Conservation (phyloP, 257 asterid genomes). For the Fraxinus cuspidata region DNA sequence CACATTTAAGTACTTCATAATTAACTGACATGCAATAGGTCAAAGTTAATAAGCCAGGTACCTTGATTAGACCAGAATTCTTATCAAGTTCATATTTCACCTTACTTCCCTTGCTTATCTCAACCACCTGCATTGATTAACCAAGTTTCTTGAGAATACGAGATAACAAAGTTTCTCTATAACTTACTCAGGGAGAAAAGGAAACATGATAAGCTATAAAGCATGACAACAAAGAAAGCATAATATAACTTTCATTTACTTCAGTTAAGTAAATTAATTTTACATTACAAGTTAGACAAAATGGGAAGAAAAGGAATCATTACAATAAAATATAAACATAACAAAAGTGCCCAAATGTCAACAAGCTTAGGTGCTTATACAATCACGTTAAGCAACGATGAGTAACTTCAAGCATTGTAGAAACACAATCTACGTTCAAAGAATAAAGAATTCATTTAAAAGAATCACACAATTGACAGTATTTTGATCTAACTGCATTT, state of each 20-base stretch:
- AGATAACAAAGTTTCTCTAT: not conserved
- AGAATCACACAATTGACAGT: not conserved
- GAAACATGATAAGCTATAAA: not conserved
- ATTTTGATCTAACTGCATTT: not conserved
- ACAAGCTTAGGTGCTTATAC: not conserved
- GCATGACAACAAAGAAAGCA: not conserved
- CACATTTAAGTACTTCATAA: conserved; percentile 9
- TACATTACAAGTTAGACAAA: not conserved
- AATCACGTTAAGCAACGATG: not conserved
- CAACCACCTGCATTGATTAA: conserved; percentile 68
- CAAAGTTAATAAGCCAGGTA: conserved; percentile 26
- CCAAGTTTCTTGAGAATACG: conserved; percentile 16
- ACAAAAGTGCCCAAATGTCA: not conserved
- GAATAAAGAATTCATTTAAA: not conserved
- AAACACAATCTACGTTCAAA: not conserved
- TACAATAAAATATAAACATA: not conserved
- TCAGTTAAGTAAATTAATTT: not conserved
- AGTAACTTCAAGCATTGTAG: not conserved
- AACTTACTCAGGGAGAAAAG: not conserved
- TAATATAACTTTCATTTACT: not conserved
- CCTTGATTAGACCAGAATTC: conserved; percentile 96
- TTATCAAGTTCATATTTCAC: conserved; percentile 98
- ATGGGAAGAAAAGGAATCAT: not conserved
- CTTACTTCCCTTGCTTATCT: conserved; percentile 91
- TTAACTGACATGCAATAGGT: not conserved